Base-by-base conservation (phyloP, 2,329 filamentous ascomycete species). In the Sphaerostilbella broomeana region DNA sequence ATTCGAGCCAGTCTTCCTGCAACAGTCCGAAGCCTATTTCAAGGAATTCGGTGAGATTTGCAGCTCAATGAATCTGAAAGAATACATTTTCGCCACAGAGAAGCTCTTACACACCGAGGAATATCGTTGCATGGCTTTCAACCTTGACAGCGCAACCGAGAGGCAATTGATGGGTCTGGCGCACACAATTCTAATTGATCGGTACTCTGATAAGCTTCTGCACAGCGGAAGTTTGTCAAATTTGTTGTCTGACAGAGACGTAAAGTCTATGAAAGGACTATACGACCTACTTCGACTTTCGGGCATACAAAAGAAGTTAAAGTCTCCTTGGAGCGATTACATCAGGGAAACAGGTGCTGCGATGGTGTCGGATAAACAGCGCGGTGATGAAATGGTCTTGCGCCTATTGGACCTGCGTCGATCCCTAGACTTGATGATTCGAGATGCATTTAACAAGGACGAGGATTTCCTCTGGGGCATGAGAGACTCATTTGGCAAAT, bases 331-430 rank as follows among this genome's bases (percentile, higher is more conserved):
- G 70, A 77, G 78, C 50, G 72, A 75, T 22, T 95, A 92, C 64
- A 89, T 97, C 38, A 73, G 81, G 34, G 68, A 73, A 16, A 77
- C 86, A 4, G 92, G 92, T 1, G 76, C 81, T 1, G 63, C 61
- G 2, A 90, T 98, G 42, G 82, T 97, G 5, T 80, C 84, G 44
- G 86, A 95, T 54, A 82, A 82, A 35, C 77, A 81, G 22, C 78
- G 82, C 25, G 81, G 83, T 33, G 80, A 88, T 13, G 79, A 88
- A 35, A 97, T 98, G 89, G 81, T 98, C 1, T 65, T 86, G 5
- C 78, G 85, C 22, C 68, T 98, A 4, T 69, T 98, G 8, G 77
- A 84, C 18, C 76, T 98, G 50, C 89, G 95, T 57, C 75, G 79
- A 33, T 77, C 81, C 21, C 68, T 95, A 7, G 88, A 95, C 55